phyloP scores from a whole-genome alignment of 2,329 filamentous ascomycete genomes.

The Fusarium napiforme region DNA sequence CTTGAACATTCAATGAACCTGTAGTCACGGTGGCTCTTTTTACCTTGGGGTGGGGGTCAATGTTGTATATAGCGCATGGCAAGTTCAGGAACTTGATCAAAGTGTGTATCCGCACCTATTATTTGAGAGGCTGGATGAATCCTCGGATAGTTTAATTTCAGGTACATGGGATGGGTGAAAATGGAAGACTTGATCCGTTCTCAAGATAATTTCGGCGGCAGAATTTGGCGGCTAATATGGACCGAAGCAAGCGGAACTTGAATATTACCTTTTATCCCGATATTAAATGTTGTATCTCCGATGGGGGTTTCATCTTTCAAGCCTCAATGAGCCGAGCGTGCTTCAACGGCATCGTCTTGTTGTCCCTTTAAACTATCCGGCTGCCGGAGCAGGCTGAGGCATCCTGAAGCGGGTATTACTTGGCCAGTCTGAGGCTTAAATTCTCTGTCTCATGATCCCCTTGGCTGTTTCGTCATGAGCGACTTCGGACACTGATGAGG shows the following conservation, averaged over 20 bases:
- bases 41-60: constrained; percentile 30
- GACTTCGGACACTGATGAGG: constrained; percentile 42
- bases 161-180: constrained; percentile 26
- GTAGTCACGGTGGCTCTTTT: constrained; percentile 2
- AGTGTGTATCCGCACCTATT: constrained; percentile 7
- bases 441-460: constrained; percentile 9
- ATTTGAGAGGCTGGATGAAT: constrained; percentile 9
- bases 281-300: constrained; percentile 9
- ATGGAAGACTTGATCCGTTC: constrained; percentile 17
- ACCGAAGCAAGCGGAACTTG: constrained; percentile 7
- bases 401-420: constrained; percentile 14
- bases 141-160: constrained; percentile 9
- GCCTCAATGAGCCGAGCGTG: constrained; percentile 12
- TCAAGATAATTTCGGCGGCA: constrained; percentile 20
- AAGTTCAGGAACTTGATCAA: constrained; percentile 34
- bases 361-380: background rate
- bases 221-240: constrained; percentile 34
- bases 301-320: background rate
- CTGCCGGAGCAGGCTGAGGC: background rate
- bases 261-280: constrained; percentile 13
- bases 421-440: constrained; percentile 2
- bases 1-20: background rate
- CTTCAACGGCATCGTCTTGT: background rate
- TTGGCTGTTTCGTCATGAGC: constrained; percentile 35
- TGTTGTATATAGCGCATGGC: constrained; percentile 17